Percentiles rank a stretch among this genome's conserved stretches.
Conservation (phyloP, 148 eudicot species). For the Diospyros kaki region DNA sequence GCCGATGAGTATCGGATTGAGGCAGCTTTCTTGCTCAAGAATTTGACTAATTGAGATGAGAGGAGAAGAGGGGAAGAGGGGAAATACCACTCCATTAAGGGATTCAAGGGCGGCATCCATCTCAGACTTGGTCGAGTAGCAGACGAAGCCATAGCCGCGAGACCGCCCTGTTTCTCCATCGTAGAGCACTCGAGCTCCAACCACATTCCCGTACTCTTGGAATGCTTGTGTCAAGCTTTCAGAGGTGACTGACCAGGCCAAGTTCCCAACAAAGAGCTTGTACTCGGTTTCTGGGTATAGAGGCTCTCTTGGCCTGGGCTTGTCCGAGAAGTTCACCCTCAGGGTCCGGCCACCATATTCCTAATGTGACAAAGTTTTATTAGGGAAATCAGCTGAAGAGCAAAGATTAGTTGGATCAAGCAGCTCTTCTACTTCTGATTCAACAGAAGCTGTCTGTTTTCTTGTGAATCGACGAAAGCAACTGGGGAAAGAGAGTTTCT, state of each 20-base stretch:
- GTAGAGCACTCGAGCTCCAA: constrained; percentile 78
- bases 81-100: constrained; percentile 78
- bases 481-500: constrained; percentile 13
- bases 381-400: not conserved
- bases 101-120: constrained; percentile 79
- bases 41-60: not conserved
- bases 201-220: constrained; percentile 61
- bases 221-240: constrained; percentile 64
- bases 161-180: constrained; percentile 95
- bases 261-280: constrained; percentile 86
- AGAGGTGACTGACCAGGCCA: constrained; percentile 82
- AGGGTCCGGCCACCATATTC: constrained; percentile 78
- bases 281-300: constrained; percentile 84
- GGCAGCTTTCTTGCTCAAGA: too few relatives aligned
- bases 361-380: constrained; percentile 25
- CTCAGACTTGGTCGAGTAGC: constrained; percentile 48
- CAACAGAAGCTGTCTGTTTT: not conserved
- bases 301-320: constrained; percentile 67
- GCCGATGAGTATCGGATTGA: too few relatives aligned
- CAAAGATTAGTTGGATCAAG: not conserved
- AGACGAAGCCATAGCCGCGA: constrained; percentile 88
- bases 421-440: not conserved
- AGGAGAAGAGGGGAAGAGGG: not conserved
- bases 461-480: too few relatives aligned
- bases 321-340: constrained; percentile 86